Conservation (phyloP, 352 stramenopile species). For the Elongisporangium senticosum region DNA sequence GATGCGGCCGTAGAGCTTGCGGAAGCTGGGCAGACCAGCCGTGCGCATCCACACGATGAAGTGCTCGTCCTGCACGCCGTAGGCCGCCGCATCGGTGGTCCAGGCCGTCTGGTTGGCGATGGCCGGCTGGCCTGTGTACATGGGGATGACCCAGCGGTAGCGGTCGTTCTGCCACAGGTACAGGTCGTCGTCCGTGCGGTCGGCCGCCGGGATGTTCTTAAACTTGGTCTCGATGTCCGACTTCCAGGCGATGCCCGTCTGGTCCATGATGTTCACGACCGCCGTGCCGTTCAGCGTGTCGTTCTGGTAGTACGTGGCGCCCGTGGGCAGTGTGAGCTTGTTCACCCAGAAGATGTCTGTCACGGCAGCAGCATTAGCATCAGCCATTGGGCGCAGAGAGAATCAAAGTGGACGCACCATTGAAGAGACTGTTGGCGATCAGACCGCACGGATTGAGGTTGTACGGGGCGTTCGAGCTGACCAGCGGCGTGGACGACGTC, state of each 20-base stretch:
- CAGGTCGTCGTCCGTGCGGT: slow-evolving; percentile 38
- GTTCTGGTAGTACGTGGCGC: slow-evolving; percentile 54
- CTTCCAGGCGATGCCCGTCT: slow-evolving; percentile 96
- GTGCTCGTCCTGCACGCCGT: slow-evolving; percentile 96
- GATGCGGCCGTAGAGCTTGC: slow-evolving; percentile 99
- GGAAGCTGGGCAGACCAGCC: slow-evolving; percentile 96
- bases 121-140: slow-evolving; percentile 38
- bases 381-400: neutral
- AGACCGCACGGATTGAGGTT: slow-evolving; percentile 96
- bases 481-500: slow-evolving; percentile 30
- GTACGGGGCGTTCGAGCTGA: slow-evolving; percentile 31
- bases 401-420: slow-evolving; percentile 53
- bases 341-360: slow-evolving; percentile 86
- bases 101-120: slow-evolving; percentile 79
- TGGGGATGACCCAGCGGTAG: slow-evolving; percentile 81
- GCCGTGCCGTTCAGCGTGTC: slow-evolving; percentile 46
- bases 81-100: slow-evolving; percentile 54
- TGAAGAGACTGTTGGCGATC: slow-evolving; percentile 99
- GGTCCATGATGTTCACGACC: slow-evolving; percentile 87
- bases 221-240: slow-evolving; percentile 96
- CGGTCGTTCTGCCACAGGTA: slow-evolving; percentile 81
- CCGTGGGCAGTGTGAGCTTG: slow-evolving; percentile 34
- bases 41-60: slow-evolving; percentile 99
- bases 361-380: neutral
- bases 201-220: slow-evolving; percentile 80